A percentile compares a stretch with the other conserved stretches of the same genome.
Conservation (phyloP, 305 asterid species). For the Fraxinus ornus region DNA sequence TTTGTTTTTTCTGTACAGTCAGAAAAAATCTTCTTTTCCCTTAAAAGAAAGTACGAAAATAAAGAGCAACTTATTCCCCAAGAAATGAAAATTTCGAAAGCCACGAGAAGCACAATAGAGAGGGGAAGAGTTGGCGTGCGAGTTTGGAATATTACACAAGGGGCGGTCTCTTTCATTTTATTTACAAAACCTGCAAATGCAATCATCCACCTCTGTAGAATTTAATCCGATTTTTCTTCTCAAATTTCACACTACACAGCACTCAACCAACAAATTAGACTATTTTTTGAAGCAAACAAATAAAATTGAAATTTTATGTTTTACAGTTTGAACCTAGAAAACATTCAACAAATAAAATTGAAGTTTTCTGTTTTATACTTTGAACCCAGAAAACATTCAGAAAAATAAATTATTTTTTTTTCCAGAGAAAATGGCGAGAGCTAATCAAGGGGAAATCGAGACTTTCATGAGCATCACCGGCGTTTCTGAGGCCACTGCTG, state of each 20-base stretch:
- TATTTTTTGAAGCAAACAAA: not conserved
- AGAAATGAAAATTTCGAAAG: no score
- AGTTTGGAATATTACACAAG: slow-evolving; percentile 24
- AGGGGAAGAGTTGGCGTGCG: no score
- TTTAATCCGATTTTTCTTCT: slow-evolving; percentile 1
- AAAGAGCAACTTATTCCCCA: no score
- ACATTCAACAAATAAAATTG: not conserved
- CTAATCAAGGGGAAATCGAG: slow-evolving; percentile 67
- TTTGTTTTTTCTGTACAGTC: no score
- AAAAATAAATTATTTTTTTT: not conserved
- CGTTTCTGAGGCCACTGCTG: slow-evolving; percentile 60
- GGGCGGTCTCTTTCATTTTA: slow-evolving; percentile 9
- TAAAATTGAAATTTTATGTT: slow-evolving; percentile 1
- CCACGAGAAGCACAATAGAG: no score
- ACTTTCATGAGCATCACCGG: slow-evolving; percentile 87
- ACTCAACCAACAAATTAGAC: not conserved
- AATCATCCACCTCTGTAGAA: not conserved
- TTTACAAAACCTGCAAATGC: slow-evolving; percentile 21
- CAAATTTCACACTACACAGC: slow-evolving; percentile 3
- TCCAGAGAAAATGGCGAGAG: slow-evolving; percentile 62
- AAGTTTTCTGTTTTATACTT: not conserved
- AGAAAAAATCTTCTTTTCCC: no score
- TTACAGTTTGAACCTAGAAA: not conserved
- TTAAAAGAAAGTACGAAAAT: no score
- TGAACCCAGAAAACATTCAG: not conserved